Base-by-base conservation (phyloP, 2,329 filamentous ascomycete genomes). In the Gnomoniopsis smithogilvyi region DNA sequence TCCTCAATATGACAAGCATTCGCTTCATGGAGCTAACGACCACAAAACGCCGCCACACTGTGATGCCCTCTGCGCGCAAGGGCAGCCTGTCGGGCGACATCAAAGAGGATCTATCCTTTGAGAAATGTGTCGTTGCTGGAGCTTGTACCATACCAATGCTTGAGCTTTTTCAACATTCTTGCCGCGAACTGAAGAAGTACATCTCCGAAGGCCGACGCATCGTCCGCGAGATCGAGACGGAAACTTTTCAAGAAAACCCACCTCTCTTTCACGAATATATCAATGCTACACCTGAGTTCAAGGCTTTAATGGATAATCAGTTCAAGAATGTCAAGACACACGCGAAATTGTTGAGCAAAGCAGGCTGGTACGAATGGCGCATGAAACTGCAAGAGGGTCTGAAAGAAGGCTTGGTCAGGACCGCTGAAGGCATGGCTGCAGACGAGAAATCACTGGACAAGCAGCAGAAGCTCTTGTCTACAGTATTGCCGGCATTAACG, bases 1-100 rank as follows among this genome's bases (percentile, higher is more conserved):
- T 99, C 74, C 77, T 99, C 48, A 91, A 96, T 63, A 87, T 96
- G 86, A 97, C 94, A 2, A 96, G 91, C 60, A 96, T 99, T 67
- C 91, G 93, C 56, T 99, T 99, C 76, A 97, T 99, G 90, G 95
- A 99, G 70, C 80, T 99, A 52, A 96, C 89, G n/a, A 96, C 94
- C 0, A 97, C 93, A 1, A 98, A 98, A 72, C 83, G 94, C 65
- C 84, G 95, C 57, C 90, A 96, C 67, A 98, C 94, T 0, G 86
- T 89, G 49, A 89, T 84, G 2, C 87, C 87, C 15, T 71, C 77
- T 55, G 67, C 73, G 14, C 69, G 78, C 21, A 77, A 75, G 53
- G 76, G 80, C 47, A 76, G 76, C 22, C 68, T 73, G 8, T 65
- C 73, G 6, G 67, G 70, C 6, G 75, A 74, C 41, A 74, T 67